Conservation (phyloP, 1,284 basidiomycete genomes). For the Ceratobasidium sp. region DNA sequence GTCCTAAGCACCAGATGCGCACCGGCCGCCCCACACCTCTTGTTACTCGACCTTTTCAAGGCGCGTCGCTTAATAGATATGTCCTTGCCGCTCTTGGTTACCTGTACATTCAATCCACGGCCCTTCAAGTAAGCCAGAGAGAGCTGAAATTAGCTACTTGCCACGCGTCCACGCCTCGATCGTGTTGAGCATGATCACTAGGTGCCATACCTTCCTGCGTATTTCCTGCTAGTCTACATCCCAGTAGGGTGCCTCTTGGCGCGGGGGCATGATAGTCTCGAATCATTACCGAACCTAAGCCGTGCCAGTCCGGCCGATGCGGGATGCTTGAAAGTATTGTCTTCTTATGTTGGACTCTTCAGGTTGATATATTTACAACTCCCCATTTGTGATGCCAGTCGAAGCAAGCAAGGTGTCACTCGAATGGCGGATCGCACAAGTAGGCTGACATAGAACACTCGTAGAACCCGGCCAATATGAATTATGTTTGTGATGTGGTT, state of each 20-base stretch:
- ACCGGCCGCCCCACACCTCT: neutral
- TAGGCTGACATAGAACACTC: neutral
- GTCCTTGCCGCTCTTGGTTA: conserved; percentile 29
- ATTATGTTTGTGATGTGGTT: conserved; percentile 32
- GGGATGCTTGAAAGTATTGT: conserved; percentile 28
- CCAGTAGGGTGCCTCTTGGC: conserved; percentile 23
- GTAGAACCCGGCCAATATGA: conserved; percentile 15
- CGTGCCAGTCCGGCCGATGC: conserved; percentile 13
- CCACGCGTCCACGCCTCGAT: neutral
- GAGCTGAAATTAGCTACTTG: neutral
- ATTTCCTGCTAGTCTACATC: conserved; percentile 33
- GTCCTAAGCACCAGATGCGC: neutral
- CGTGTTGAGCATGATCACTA: conserved; percentile 28
- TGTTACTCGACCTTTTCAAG: neutral
- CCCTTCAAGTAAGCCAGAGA: conserved; percentile 25
- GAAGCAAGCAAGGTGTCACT: conserved; percentile 3
- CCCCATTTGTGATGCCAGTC: conserved; percentile 34
- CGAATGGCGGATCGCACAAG: neutral
- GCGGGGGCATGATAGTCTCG: conserved; percentile 6
- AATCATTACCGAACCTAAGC: too few species aligned
- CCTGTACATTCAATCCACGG: conserved; percentile 23
- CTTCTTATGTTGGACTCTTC: conserved; percentile 31
- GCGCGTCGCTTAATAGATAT: conserved; percentile 24
- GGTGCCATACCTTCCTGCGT: conserved; percentile 26
- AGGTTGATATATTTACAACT: conserved; percentile 25